Conservation (phyloP, 176 grass and related monocot species). For the Oryza glaberrima region DNA sequence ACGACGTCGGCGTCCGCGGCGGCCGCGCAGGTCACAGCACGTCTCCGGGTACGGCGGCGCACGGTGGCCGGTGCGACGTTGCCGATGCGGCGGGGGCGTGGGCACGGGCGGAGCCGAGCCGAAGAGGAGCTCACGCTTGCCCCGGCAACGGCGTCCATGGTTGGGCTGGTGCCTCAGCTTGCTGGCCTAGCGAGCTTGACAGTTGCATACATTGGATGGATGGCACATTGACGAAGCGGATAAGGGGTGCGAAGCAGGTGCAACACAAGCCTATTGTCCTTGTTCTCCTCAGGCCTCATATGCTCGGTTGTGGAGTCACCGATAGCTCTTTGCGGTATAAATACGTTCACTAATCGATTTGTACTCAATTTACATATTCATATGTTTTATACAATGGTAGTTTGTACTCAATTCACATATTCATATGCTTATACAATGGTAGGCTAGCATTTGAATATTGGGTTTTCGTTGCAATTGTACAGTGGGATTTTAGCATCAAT, state of each 20-base stretch:
- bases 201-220: neutral
- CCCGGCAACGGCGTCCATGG: conserved; percentile 42
- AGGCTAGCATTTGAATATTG: too few relatives aligned
- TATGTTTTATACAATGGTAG: too few relatives aligned
- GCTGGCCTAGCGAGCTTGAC: neutral
- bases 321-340: neutral
- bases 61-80: neutral
- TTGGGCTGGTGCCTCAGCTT: neutral
- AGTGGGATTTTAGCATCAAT: too few relatives aligned
- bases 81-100: neutral
- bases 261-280: neutral
- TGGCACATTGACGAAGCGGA: neutral
- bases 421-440: too few relatives aligned
- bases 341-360: neutral
- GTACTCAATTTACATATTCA: too few relatives aligned
- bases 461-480: too few relatives aligned
- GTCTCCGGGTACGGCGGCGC: neutral
- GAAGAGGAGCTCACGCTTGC: conserved; percentile 32
- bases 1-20: conserved; percentile 43
- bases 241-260: neutral
- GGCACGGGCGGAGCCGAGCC: neutral
- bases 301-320: neutral
- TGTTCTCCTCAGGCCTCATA: neutral
- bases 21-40: conserved; percentile 17
- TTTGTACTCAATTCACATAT: too few relatives aligned